Evolutionary conservation across 2,329 filamentous ascomycete genomes (phyloP).

Genomic region (Nemania serpens): DNA sequence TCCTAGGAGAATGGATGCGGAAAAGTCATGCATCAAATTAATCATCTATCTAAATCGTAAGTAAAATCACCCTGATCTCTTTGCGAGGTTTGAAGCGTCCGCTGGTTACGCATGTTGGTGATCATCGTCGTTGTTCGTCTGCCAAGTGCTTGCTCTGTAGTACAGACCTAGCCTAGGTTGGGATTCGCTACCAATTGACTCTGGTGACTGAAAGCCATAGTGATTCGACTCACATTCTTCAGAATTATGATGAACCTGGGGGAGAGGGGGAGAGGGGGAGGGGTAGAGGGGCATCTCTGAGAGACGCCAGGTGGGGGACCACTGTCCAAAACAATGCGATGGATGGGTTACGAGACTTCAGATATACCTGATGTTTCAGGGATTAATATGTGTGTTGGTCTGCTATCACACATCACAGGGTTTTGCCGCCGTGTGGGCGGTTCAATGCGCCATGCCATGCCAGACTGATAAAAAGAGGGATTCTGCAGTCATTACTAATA

Average conservation of each 20-base stretch:
- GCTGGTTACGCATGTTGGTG: not conserved
- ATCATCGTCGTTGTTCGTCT: not conserved
- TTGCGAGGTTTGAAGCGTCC: not conserved
- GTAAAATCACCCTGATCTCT: not conserved
- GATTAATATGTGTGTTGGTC: slow-evolving; percentile 3
- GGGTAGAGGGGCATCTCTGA: not conserved
- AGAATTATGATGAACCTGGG: no score
- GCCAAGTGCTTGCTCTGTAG: no score
- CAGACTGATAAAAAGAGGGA: not conserved
- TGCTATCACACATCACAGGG: not conserved
- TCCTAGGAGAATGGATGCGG: not conserved
- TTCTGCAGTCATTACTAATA: not conserved
- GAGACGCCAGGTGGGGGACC: not conserved
- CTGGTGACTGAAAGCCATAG: no score
- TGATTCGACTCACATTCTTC: no score
- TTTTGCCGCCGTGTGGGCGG: slow-evolving; percentile 2
- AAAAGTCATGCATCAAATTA: not conserved
- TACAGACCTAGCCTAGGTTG: no score
- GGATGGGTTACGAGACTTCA: not conserved
- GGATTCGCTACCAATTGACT: no score
- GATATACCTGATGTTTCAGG: not conserved
- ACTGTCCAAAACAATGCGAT: not conserved
- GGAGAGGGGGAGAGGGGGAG: no score
- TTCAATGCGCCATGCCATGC: not conserved
- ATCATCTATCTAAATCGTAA: no score